These are phyloP conservation scores for Epichloe coenophiala DNA, from an alignment of 2,329 filamentous ascomycete species.

Conservation along the genomic window DNA sequence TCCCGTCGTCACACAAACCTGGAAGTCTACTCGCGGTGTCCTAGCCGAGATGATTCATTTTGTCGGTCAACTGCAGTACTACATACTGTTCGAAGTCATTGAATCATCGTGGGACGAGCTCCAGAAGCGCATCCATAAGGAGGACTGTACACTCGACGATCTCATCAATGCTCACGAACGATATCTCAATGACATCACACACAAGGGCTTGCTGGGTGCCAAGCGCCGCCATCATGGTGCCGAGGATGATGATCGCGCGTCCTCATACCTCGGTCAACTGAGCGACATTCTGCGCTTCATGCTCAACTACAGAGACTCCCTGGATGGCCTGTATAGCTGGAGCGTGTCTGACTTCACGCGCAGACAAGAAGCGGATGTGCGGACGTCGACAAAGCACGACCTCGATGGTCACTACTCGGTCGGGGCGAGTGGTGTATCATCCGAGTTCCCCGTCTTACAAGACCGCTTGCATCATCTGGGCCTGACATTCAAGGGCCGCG, in stretches of 20 bases:
- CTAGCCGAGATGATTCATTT: constrained; percentile 99
- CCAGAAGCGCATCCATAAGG: constrained; percentile 67
- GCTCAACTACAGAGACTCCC: constrained; percentile 83
- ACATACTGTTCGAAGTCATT: constrained; percentile 97
- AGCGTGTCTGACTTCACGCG: constrained; percentile 87
- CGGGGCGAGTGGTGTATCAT: constrained; percentile 41
- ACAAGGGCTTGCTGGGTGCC: constrained; percentile 84
- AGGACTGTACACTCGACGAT: constrained; percentile 86
- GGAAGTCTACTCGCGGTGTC: constrained; percentile 79
- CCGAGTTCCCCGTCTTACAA: constrained; percentile 60
- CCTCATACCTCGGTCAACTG: constrained; percentile 81
- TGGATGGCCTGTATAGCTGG: constrained; percentile 90
- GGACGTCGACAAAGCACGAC: constrained; percentile 44
- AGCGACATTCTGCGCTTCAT: constrained; percentile 88
- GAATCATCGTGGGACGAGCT: constrained; percentile 91
- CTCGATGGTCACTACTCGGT: constrained; percentile 13
- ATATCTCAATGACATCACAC: constrained; percentile 87
- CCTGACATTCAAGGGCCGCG: constrained; percentile 59
- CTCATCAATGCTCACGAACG: constrained; percentile 81
- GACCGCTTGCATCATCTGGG: constrained; percentile 60
- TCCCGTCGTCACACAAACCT: constrained; percentile 56
- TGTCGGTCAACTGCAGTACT: constrained; percentile 92
- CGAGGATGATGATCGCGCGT: constrained; percentile 52
- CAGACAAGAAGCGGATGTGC: constrained; percentile 72
- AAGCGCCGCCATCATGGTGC: constrained; percentile 31